Conservation (phyloP, 495 filamentous ascomycete species). For the Daldinia caldariorum region DNA sequence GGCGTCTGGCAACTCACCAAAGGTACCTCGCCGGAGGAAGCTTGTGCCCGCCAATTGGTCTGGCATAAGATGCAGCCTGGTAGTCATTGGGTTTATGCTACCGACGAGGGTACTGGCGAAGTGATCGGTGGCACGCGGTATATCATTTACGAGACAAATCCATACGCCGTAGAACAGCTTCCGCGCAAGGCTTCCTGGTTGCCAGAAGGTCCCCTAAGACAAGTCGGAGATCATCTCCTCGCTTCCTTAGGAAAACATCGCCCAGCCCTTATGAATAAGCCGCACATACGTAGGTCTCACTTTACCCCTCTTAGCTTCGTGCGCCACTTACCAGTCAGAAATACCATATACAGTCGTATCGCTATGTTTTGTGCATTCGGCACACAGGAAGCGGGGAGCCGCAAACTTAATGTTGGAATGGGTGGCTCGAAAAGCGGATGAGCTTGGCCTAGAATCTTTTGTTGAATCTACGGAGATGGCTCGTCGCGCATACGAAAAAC, state of each 20-base stretch:
- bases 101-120: slow-evolving; percentile 48
- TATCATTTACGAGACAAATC: slow-evolving; percentile 49
- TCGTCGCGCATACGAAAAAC: slow-evolving; percentile 48
- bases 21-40: slow-evolving; percentile 38
- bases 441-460: slow-evolving; percentile 50
- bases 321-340: not conserved
- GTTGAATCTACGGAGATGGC: slow-evolving; percentile 53
- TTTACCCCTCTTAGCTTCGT: slow-evolving; percentile 11
- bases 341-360: slow-evolving; percentile 19
- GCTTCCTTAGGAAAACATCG: slow-evolving; percentile 43
- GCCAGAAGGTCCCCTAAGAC: slow-evolving; percentile 48
- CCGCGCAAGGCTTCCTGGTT: slow-evolving; percentile 48
- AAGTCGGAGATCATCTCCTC: slow-evolving; percentile 48
- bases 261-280: slow-evolving; percentile 48
- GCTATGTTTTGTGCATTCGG: slow-evolving; percentile 30
- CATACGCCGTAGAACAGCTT: slow-evolving; percentile 34
- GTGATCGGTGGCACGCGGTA: slow-evolving; percentile 49
- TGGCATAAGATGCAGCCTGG: slow-evolving; percentile 40
- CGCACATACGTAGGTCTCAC: slow-evolving; percentile 47
- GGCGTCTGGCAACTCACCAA: slow-evolving; percentile 42
- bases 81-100: slow-evolving; percentile 47
- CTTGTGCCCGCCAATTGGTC: slow-evolving; percentile 30
- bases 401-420: slow-evolving; percentile 49
- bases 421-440: slow-evolving; percentile 52
- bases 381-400: slow-evolving; percentile 42